Percentiles rank a stretch among this genome's conserved stretches.
Conservation (phyloP, 768 basidiomycete species). For the Termitomyces sp. region DNA sequence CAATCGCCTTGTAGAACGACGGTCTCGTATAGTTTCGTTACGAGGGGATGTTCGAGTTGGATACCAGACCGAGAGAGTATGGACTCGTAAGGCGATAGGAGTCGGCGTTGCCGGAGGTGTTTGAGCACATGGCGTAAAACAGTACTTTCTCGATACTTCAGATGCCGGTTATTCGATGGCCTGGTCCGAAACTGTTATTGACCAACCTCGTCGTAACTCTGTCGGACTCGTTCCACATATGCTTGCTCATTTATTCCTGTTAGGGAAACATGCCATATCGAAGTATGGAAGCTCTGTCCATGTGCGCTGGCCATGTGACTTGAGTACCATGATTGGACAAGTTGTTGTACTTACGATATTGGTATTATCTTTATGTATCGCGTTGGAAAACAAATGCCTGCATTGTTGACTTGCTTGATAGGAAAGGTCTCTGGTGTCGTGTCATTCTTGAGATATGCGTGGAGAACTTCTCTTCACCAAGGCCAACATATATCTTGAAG, state of each 20-base stretch:
- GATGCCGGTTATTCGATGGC: constrained; percentile 7
- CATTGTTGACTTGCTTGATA: constrained; percentile 48
- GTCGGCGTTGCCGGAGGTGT: constrained; percentile 70
- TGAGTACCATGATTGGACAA: background rate
- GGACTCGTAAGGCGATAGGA: constrained; percentile 57
- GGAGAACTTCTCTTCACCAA: constrained; percentile 62
- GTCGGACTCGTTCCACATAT: constrained; percentile 50
- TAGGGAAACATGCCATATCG: constrained; percentile 71
- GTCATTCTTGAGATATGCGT: constrained; percentile 62
- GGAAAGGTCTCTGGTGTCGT: constrained; percentile 56
- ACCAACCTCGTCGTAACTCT: constrained; percentile 59
- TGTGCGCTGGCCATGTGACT: constrained; percentile 44
- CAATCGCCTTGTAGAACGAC: constrained; percentile 68
- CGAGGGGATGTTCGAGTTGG: constrained; percentile 62
- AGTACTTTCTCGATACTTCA: constrained; percentile 60
- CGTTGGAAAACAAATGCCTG: constrained; percentile 55
- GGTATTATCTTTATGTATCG: constrained; percentile 73
- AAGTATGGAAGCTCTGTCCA: constrained; percentile 68
- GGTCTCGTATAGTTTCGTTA: constrained; percentile 57
- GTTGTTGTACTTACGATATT: constrained; percentile 47
- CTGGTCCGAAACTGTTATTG: constrained; percentile 1
- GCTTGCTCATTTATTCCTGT: constrained; percentile 51
- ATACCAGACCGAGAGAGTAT: constrained; percentile 51
- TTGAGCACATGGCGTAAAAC: constrained; percentile 67
- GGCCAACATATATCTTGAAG: constrained; percentile 66